Evolutionary conservation across 306 rosid genomes (phyloP).

Genomic region (Cucurbita pepo): DNA sequence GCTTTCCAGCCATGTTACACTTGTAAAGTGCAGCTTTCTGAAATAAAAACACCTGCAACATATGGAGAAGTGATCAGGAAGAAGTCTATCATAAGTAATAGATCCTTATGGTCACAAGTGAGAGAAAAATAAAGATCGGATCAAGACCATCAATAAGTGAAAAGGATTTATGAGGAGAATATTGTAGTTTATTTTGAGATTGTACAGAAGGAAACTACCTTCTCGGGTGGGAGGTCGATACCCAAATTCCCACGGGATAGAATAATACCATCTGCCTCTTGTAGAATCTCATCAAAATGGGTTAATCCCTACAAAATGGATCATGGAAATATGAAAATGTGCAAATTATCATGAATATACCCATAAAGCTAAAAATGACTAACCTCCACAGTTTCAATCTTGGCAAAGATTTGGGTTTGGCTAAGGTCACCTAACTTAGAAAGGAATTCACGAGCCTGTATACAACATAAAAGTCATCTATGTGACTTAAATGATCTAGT

Average conservation of each 20-base stretch:
- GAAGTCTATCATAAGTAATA: neutral
- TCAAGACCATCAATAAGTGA: neutral
- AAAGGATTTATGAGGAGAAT: neutral
- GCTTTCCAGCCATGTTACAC: slow-evolving; percentile 99
- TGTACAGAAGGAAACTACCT: slow-evolving; percentile 12
- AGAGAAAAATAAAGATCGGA: neutral
- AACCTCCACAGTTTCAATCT: slow-evolving; percentile 40
- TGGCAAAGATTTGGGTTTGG: slow-evolving; percentile 43
- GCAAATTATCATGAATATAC: neutral
- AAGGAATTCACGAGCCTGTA: slow-evolving; percentile 34
- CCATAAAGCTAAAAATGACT: neutral
- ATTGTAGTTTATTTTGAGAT: neutral
- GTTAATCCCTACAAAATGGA: slow-evolving; percentile 23
- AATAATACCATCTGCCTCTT: slow-evolving; percentile 43
- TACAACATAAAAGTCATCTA: neutral
- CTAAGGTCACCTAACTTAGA: slow-evolving; percentile 31
- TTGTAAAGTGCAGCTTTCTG: slow-evolving; percentile 92
- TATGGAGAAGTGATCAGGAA: slow-evolving; percentile 4
- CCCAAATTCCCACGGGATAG: slow-evolving; percentile 49
- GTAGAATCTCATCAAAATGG: slow-evolving; percentile 41
- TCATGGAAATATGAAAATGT: neutral
- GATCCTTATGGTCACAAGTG: neutral
- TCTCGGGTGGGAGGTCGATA: slow-evolving; percentile 44
- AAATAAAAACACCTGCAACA: slow-evolving; percentile 75
- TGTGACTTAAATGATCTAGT: neutral